These are phyloP conservation scores for Diplocarpon mali DNA, from an alignment of 2,329 filamentous ascomycete genomes.

Conservation along the genomic window DNA sequence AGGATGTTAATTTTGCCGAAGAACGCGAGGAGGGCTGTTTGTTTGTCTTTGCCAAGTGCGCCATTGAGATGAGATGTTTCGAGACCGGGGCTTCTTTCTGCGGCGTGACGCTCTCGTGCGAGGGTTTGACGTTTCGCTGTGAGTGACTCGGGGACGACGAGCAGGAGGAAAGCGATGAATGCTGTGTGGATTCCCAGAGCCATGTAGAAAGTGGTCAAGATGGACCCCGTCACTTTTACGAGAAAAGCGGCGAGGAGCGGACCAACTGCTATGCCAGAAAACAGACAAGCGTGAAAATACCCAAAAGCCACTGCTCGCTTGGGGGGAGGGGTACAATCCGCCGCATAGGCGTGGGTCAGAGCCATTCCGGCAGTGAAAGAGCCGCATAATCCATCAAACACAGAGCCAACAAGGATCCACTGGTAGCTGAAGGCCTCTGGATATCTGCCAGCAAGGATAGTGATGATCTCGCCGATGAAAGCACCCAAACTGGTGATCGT, in stretches of 20 bases:
- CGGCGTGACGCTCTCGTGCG: slow-evolving; percentile 57
- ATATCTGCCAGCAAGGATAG: slow-evolving; percentile 65
- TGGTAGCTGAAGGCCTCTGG: slow-evolving; percentile 64
- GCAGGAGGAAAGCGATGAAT: slow-evolving; percentile 61
- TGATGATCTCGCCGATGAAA: slow-evolving; percentile 62
- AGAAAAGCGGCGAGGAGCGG: slow-evolving; percentile 73
- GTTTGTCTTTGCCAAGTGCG: slow-evolving; percentile 11
- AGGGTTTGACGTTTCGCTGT: slow-evolving; percentile 58
- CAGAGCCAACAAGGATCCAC: slow-evolving; percentile 65
- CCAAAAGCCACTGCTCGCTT: slow-evolving; percentile 75
- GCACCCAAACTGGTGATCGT: slow-evolving; percentile 64
- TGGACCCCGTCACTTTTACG: slow-evolving; percentile 61
- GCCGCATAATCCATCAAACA: slow-evolving; percentile 74
- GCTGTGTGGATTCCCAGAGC: slow-evolving; percentile 59
- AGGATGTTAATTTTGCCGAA: slow-evolving; percentile 53
- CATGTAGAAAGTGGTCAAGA: slow-evolving; percentile 78
- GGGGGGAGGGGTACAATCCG: slow-evolving; percentile 76
- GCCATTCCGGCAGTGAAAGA: slow-evolving; percentile 80
- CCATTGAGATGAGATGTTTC: slow-evolving; percentile 16
- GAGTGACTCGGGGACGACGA: slow-evolving; percentile 76
- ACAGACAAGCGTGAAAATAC: slow-evolving; percentile 82
- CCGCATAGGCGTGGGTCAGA: slow-evolving; percentile 71
- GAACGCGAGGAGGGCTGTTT: slow-evolving; percentile 2
- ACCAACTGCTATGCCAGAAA: slow-evolving; percentile 78
- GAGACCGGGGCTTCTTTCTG: slow-evolving; percentile 22